Conservation (phyloP, 2,329 filamentous ascomycete species). For the Diaporthe humulicola region DNA sequence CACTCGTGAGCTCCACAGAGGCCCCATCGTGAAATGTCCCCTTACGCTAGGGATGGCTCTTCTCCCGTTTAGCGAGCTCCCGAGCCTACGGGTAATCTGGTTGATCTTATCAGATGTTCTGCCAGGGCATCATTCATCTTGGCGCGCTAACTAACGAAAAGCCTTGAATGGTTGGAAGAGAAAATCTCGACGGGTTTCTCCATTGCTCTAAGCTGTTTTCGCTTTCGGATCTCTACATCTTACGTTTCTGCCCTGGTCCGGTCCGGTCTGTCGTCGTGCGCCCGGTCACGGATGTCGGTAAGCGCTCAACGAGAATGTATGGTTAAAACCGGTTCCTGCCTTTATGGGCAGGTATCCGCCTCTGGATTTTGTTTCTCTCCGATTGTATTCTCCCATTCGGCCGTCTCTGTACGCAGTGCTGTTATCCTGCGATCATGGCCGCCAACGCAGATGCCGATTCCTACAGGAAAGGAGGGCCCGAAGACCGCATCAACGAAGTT, state of each 20-base stretch:
- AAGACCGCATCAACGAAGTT: not conserved
- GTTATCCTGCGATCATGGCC: not conserved
- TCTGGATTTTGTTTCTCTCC: not conserved
- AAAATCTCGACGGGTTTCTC: not conserved
- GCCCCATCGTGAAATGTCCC: not conserved
- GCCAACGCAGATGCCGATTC: not conserved
- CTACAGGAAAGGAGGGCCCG: not conserved
- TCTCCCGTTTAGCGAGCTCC: not conserved
- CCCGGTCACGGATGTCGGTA: not conserved
- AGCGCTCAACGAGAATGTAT: not conserved
- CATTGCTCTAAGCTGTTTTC: constrained; percentile 14
- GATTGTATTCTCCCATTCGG: not conserved
- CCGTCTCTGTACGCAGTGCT: not conserved
- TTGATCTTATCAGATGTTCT: constrained; percentile 20
- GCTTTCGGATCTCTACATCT: not conserved
- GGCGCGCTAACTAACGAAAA: not conserved
- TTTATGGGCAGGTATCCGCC: not conserved
- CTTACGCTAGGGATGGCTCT: not conserved
- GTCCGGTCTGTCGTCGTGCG: not conserved
- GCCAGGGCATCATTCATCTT: not conserved
- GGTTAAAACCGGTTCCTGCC: not conserved
- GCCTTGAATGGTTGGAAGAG: not conserved
- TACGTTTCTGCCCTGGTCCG: not conserved
- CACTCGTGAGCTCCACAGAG: not conserved
- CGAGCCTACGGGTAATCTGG: not conserved